Evolutionary conservation across 768 basidiomycete species (phyloP).

Genomic region (Tricholoma bakamatsutake): DNA sequence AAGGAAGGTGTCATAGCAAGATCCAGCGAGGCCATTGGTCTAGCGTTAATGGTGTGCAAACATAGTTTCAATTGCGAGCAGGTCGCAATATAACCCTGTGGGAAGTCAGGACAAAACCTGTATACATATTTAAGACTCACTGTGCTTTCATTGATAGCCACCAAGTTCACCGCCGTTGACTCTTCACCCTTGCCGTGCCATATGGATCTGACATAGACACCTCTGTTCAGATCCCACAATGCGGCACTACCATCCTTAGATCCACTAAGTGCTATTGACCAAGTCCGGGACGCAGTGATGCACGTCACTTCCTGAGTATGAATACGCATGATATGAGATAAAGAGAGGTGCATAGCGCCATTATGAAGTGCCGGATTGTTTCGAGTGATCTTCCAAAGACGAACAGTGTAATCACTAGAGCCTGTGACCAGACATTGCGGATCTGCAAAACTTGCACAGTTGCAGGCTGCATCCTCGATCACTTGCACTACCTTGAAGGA

Average conservation of each 20-base stretch:
- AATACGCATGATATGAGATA: conserved; percentile 75
- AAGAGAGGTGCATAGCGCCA: conserved; percentile 25
- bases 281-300: conserved; percentile 68
- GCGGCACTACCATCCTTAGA: conserved; percentile 83
- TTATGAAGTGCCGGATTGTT: conserved; percentile 21
- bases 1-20: conserved; percentile 41
- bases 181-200: conserved; percentile 52
- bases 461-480: conserved; percentile 66
- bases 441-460: conserved; percentile 77
- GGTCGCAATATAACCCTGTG: conserved; percentile 81
- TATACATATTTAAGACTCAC: conserved; percentile 36
- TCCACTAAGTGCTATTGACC: conserved; percentile 82
- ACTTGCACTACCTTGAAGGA: conserved; percentile 59
- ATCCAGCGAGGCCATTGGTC: conserved; percentile 68
- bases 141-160: conserved; percentile 81
- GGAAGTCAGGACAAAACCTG: not conserved
- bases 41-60: conserved; percentile 83
- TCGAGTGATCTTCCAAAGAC: conserved; percentile 67
- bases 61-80: conserved; percentile 68
- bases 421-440: conserved; percentile 71
- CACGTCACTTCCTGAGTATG: conserved; percentile 66
- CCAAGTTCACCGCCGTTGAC: conserved; percentile 50
- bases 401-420: conserved; percentile 73
- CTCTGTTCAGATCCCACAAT: conserved; percentile 86
- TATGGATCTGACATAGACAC: conserved; percentile 74